Conservation (phyloP, 2,329 filamentous ascomycete genomes). For the Daldinia sp. region DNA sequence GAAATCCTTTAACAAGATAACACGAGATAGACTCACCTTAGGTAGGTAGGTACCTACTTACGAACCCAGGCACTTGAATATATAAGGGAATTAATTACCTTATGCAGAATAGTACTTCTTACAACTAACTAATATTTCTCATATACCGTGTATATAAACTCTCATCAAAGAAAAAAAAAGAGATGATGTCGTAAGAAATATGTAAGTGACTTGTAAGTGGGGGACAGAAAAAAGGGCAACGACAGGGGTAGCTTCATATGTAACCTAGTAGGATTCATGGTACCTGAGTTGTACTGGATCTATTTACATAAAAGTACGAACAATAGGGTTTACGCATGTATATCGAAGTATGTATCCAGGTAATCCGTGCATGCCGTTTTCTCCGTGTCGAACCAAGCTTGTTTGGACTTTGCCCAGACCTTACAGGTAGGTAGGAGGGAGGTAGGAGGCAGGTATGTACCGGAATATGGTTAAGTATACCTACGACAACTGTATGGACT, state of each 20-base stretch:
- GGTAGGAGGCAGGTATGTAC: no score
- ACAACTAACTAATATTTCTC: not conserved
- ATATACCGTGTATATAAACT: not conserved
- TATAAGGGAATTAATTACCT: no score
- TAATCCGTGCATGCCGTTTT: not conserved
- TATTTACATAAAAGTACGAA: not conserved
- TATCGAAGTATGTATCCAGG: not conserved
- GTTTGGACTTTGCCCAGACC: not conserved
- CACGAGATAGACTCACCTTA: no score
- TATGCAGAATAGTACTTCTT: no score
- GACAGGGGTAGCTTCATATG: slow-evolving; percentile 20
- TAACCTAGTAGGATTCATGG: not conserved
- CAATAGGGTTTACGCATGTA: not conserved
- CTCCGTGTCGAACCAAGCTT: not conserved
- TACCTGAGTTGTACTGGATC: not conserved
- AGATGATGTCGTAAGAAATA: not conserved
- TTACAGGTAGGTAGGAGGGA: no score
- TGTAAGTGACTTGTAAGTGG: not conserved
- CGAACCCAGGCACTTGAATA: no score
- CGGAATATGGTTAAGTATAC: not conserved
- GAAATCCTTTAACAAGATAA: no score
- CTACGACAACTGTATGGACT: not conserved
- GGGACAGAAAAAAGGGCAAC: not conserved
- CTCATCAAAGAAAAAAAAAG: not conserved
- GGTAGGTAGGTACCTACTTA: no score